A percentile compares a stretch with the other conserved stretches of the same genome.
phyloP scores from a whole-genome alignment of 192 early-diverging fungal genomes.

The Backusella tuberculispora region DNA sequence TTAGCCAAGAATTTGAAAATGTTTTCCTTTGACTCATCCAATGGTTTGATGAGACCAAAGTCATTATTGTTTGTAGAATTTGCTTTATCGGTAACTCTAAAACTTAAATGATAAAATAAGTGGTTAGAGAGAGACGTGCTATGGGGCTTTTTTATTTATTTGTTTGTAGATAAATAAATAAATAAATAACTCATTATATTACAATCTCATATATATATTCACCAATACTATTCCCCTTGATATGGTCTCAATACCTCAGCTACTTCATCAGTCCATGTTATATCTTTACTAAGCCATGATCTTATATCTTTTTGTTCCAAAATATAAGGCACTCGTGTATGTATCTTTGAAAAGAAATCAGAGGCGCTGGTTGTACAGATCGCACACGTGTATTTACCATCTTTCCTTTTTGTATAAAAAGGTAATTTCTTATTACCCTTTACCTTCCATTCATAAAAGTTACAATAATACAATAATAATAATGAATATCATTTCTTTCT shows the following conservation, averaged over 20 bases:
- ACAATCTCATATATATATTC: not conserved
- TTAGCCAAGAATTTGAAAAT: not conserved
- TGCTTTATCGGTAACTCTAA: not conserved
- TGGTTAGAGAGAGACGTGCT: too few relatives aligned
- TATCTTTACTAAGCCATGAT: not conserved
- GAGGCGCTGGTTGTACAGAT: not conserved
- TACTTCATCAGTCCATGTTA: not conserved
- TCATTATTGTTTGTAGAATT: not conserved
- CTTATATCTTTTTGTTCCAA: not conserved
- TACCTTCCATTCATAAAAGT: constrained; percentile 1
- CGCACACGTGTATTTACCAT: not conserved
- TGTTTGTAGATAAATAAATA: too few relatives aligned
- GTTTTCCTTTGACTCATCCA: not conserved
- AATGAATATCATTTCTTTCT: not conserved
- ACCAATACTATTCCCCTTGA: not conserved
- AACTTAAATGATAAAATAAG: not conserved
- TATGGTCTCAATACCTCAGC: not conserved
- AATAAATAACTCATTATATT: too few relatives aligned
- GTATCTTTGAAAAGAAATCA: not conserved
- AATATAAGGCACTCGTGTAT: not conserved
- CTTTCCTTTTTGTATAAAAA: not conserved
- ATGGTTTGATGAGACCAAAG: not conserved
- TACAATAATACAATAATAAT: not conserved
- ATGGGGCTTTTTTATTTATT: too few relatives aligned
- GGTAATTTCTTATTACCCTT: not conserved